Percentiles rank a stretch among this genome's conserved stretches.
Evolutionary conservation across 108 stramenopile species (phyloP).

Genomic region (Parietichytrium sp.): DNA sequence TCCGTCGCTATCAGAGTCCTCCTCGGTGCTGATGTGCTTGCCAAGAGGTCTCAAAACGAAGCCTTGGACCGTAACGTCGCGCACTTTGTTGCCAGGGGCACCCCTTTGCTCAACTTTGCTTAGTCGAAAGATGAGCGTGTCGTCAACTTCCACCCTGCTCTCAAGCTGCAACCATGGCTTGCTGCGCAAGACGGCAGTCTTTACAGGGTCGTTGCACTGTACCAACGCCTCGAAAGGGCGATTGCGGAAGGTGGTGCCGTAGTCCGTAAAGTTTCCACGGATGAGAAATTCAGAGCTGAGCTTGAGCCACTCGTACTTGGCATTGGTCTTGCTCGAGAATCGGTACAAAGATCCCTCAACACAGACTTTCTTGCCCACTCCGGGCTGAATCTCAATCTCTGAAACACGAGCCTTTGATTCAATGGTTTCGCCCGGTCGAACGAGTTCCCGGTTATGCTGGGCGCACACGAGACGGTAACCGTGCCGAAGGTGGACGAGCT

Average conservation of each 20-base stretch:
- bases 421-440: neutral
- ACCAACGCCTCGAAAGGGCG: neutral
- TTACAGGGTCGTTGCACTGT: too few species aligned
- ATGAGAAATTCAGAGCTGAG: constrained; percentile 8
- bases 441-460: neutral
- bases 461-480: neutral
- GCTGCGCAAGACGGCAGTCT: neutral
- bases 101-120: too few species aligned
- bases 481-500: constrained; percentile 35
- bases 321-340: neutral
- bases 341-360: neutral
- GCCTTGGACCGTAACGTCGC: too few species aligned
- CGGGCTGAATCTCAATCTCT: neutral
- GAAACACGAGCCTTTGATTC: neutral
- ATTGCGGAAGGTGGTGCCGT: constrained; percentile 11
- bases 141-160: too few species aligned
- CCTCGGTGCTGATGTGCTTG: too few species aligned
- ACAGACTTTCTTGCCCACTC: neutral
- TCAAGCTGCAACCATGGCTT: neutral
- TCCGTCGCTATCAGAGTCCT: constrained; percentile 25
- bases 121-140: too few species aligned
- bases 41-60: too few species aligned
- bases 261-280: neutral
- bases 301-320: neutral
- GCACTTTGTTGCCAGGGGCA: too few species aligned